Conservation (phyloP, 306 rosid genomes). For the Argentina anserina region DNA sequence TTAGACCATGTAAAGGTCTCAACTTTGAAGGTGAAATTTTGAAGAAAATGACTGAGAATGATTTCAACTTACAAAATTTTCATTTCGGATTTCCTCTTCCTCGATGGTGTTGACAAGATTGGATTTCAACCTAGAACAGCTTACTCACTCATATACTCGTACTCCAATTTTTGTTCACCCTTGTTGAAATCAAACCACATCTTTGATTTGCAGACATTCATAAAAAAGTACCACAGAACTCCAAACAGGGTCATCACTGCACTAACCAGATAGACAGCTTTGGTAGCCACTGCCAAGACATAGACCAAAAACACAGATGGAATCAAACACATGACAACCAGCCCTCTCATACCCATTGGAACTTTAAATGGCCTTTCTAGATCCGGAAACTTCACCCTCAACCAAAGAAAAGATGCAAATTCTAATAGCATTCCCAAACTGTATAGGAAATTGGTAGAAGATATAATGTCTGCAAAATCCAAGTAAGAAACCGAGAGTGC, state of each 20-base stretch:
- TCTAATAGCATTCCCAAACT: constrained; percentile 92
- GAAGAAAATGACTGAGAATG: too few species aligned
- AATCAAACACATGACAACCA: constrained; percentile 59
- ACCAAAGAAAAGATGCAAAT: constrained; percentile 59
- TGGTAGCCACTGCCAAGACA: constrained; percentile 58
- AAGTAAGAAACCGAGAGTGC: constrained; percentile 40
- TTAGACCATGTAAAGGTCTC: too few species aligned
- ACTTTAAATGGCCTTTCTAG: constrained; percentile 60
- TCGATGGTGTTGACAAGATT: too few species aligned
- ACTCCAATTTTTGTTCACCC: constrained; percentile 6
- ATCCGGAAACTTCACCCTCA: constrained; percentile 49
- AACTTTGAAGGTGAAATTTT: too few species aligned
- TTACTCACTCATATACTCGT: background rate
- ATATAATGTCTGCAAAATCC: constrained; percentile 50
- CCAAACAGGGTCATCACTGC: constrained; percentile 32
- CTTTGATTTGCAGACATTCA: constrained; percentile 31
- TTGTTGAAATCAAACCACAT: constrained; percentile 25
- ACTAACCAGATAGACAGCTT: constrained; percentile 41
- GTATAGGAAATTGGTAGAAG: constrained; percentile 72
- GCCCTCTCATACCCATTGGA: constrained; percentile 44
- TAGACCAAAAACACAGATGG: constrained; percentile 60
- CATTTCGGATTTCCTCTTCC: too few species aligned
- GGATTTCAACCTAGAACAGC: too few species aligned
- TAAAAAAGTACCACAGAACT: constrained; percentile 33
- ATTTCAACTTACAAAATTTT: too few species aligned